Evolutionary conservation across 805 yeast species (phyloP).

Genomic region (Metschnikowia shivogae): DNA sequence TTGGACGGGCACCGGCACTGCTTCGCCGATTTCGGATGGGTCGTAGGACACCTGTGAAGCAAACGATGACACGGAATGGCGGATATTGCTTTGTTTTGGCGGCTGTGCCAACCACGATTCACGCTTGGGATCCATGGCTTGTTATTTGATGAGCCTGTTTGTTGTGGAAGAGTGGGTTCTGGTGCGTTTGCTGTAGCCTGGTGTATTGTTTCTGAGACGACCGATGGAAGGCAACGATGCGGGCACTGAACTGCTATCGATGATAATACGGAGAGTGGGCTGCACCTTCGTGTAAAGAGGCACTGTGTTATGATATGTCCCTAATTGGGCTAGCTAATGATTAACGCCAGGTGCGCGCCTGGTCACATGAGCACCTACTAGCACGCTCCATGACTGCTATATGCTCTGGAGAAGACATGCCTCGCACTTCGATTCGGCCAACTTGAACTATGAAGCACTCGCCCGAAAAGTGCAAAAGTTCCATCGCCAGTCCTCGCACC

Average conservation of each 20-base stretch:
- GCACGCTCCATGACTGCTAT: background rate
- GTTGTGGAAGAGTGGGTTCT: no score
- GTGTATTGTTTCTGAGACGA: no score
- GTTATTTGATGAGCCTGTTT: no score
- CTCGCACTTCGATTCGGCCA: conserved; percentile 8
- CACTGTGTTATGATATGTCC: conserved; percentile 1
- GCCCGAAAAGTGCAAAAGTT: conserved; percentile 7
- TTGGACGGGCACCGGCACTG: conserved; percentile 14
- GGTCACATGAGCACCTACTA: background rate
- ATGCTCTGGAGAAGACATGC: conserved; percentile 1
- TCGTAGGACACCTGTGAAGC: conserved; percentile 13
- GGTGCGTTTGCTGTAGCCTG: no score
- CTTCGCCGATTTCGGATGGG: conserved; percentile 22
- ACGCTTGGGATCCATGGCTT: background rate
- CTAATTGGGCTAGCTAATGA: conserved; percentile 5
- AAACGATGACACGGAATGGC: conserved; percentile 10
- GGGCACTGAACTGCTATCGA: no score
- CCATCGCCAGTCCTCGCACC: conserved; percentile 4
- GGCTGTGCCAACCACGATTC: conserved; percentile 4
- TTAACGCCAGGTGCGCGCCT: background rate
- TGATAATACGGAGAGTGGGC: no score
- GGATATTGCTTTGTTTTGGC: background rate
- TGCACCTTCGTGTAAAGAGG: background rate
- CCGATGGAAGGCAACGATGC: no score
- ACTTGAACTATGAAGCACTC: conserved; percentile 17